Conservation (phyloP, 345 rosid species). For the Eucalyptus microcorys region DNA sequence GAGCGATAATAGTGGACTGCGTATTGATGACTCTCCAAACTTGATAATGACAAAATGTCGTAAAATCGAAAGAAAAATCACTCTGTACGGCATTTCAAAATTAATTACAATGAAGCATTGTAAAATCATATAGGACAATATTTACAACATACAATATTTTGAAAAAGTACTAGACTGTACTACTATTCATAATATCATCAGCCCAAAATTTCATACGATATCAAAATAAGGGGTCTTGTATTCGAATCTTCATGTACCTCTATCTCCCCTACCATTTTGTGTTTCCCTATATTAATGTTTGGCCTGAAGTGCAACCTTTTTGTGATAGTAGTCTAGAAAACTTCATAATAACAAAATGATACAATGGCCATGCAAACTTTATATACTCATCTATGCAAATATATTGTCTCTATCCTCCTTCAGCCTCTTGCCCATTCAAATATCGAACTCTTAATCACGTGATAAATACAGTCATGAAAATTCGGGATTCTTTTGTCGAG, state of each 20-base stretch:
- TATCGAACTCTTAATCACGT: neutral
- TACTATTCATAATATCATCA: accelerated
- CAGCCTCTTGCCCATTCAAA: neutral
- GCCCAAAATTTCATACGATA: neutral
- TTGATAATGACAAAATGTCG: neutral
- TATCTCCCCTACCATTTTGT: neutral
- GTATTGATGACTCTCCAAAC: neutral
- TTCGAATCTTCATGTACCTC: accelerated
- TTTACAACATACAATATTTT: neutral
- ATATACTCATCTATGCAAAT: neutral
- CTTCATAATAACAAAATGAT: neutral
- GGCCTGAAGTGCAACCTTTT: neutral
- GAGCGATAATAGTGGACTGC: neutral
- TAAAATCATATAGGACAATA: neutral
- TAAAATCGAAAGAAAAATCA: neutral
- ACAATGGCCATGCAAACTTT: neutral
- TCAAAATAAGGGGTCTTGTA: accelerated
- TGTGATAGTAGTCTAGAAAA: neutral
- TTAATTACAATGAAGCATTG: neutral
- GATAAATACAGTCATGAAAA: neutral
- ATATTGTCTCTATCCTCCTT: neutral
- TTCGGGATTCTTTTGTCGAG: too few species aligned
- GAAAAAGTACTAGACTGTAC: neutral
- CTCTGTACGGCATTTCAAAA: neutral
- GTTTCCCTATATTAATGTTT: neutral